Evolutionary conservation across 1,139 yeast genomes (phyloP), one percentile per base, ranked within the genome.

Genomic region (Suhomyces bolitotheri): DNA sequence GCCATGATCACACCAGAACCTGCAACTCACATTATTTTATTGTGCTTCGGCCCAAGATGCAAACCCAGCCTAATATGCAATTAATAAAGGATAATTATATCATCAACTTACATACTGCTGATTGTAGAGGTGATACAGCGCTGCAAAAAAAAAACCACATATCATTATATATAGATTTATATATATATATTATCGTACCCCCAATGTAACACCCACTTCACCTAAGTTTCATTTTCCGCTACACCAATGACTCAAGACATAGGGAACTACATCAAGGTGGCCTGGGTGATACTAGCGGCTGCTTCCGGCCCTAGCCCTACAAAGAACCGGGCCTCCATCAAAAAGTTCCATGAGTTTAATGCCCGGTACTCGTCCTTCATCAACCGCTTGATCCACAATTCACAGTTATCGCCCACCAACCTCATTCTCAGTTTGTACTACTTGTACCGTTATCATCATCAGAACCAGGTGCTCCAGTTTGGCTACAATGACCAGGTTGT

Each of bases 351-450:
- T 8, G 41, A 38, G 16, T 58, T 57, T 37, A 40, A 37, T 31
- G 34, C 36, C 27, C 53, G 46, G 33, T 57, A 58, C 44, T 45
- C 51, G 22, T 36, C 34, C 16, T 59, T 51, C 39, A 34, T 60
- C 31, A 40, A 38, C 22, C 45, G 45, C 32, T 43, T 60, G 22
- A 49, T 62, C 8, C 40, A 49, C 31, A 51, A 57, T 32, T 60
- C 67, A 11, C 70, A 65, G 42, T 43, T 66, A 25, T 38, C 62
- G 4, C 36, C 47, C 4, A 58, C 58, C 14, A 65, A 64, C 42
- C 49, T 66, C 32, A 43, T 62, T 16, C 61, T 66, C 17, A 50
- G 62, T 31, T 47, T 64, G 32, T 58, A 62, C 43, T 60, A 58
- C 39, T 38, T 64, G 16, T 53, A 61, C 50, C 56, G 55, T 40